Conservation (phyloP, 129 eudicot genomes). For the Chrysanthemum lavandulifolium region DNA sequence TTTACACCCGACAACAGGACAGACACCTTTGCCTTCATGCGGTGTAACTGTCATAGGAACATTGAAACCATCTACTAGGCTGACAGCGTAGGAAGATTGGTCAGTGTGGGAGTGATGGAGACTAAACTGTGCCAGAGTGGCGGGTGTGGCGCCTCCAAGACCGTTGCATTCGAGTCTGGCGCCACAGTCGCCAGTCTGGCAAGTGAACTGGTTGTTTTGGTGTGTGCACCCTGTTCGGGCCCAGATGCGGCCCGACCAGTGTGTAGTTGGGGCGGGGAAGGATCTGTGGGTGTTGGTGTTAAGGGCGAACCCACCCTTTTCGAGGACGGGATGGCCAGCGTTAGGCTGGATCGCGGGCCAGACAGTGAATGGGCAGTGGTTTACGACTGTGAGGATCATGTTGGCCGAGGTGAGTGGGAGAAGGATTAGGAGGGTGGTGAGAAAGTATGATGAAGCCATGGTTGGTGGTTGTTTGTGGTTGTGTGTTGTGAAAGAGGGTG, state of each 20-base stretch:
- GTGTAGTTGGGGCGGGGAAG: slow-evolving; percentile 72
- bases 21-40: slow-evolving; percentile 73
- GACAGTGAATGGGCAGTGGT: slow-evolving; percentile 92
- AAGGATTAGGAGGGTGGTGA: slow-evolving; percentile 38
- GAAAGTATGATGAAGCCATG: slow-evolving; percentile 25
- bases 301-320: slow-evolving; percentile 86
- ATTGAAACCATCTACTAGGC: slow-evolving; percentile 92
- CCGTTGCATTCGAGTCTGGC: slow-evolving; percentile 71
- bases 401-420: slow-evolving; percentile 31
- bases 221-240: slow-evolving; percentile 71
- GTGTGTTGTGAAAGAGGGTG: slow-evolving; percentile 4
- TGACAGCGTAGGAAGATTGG: slow-evolving; percentile 78
- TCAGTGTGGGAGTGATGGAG: slow-evolving; percentile 87
- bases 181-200: slow-evolving; percentile 95
- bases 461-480: slow-evolving; percentile 8
- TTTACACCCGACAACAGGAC: slow-evolving; percentile 87
- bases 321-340: slow-evolving; percentile 80
- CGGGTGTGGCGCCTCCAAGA: slow-evolving; percentile 80
- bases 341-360: slow-evolving; percentile 98
- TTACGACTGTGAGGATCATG: slow-evolving; percentile 70
- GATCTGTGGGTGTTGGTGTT: slow-evolving; percentile 67
- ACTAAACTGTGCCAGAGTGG: slow-evolving; percentile 76
- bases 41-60: slow-evolving; percentile 93
- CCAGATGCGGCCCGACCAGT: slow-evolving; percentile 99
- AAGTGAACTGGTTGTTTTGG: slow-evolving; percentile 49